Evolutionary conservation across 345 rosid genomes (phyloP).

Genomic region (Populus pruinosa): DNA sequence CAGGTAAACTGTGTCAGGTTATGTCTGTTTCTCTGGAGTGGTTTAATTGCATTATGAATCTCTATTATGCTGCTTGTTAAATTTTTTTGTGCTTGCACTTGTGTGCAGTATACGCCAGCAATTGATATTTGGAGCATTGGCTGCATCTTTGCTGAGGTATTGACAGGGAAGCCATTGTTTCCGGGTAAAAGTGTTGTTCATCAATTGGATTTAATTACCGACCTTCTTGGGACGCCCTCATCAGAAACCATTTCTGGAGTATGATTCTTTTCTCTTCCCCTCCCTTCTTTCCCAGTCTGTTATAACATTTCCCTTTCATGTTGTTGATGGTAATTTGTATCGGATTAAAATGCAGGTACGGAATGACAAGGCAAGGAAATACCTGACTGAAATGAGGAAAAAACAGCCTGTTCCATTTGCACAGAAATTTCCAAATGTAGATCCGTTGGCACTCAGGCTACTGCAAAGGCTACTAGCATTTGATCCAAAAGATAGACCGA

Average conservation of each 20-base stretch:
- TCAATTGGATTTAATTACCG: conserved; percentile 92
- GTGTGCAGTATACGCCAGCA: conserved; percentile 97
- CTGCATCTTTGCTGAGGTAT: conserved; percentile 96
- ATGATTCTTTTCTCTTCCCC: conserved; percentile 22
- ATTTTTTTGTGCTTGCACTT: conserved; percentile 20
- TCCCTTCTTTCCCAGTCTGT: conserved; percentile 2
- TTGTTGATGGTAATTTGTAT: not conserved
- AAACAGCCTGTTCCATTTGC: conserved; percentile 62
- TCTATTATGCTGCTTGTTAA: conserved; percentile 22
- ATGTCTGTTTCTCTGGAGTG: conserved; percentile 32
- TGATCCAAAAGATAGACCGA: conserved; percentile 94
- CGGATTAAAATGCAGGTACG: conserved; percentile 54
- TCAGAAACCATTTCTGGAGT: conserved; percentile 84
- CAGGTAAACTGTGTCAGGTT: conserved; percentile 87
- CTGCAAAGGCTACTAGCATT: conserved; percentile 85
- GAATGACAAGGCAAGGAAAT: conserved; percentile 91
- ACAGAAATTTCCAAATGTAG: conserved; percentile 85
- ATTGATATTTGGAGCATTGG: conserved; percentile 97
- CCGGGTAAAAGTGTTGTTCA: conserved; percentile 98
- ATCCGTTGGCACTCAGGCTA: conserved; percentile 69
- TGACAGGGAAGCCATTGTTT: conserved; percentile 94
- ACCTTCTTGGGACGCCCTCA: conserved; percentile 93
- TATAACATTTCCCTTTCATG: not conserved
- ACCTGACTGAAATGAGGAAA: conserved; percentile 77
- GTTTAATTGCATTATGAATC: conserved; percentile 18